These are phyloP conservation scores for Takashimella tepidaria DNA, from an alignment of 1,284 basidiomycete genomes.

Conservation along the genomic window DNA sequence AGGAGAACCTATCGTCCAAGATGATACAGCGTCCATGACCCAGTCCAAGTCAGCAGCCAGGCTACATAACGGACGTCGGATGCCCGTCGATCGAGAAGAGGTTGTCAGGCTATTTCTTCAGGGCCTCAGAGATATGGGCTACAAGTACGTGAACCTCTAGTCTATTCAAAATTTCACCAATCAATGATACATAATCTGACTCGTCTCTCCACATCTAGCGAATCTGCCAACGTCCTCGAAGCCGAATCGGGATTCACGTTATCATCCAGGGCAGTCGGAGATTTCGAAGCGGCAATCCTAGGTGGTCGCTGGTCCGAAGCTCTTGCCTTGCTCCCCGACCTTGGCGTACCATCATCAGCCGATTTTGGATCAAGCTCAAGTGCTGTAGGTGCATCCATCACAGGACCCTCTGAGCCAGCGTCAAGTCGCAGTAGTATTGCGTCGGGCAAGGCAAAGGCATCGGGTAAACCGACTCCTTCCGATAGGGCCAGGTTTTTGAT, in stretches of 20 bases:
- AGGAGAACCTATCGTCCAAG: constrained; percentile 11
- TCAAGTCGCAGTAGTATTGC: constrained; percentile 29
- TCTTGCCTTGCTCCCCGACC: constrained; percentile 61
- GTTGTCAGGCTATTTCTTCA: constrained; percentile 87
- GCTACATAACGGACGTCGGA: constrained; percentile 25
- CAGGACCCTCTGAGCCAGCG: constrained; percentile 3
- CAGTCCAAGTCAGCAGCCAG: constrained; percentile 4
- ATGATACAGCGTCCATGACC: constrained; percentile 3
- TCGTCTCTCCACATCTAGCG: constrained; percentile 51
- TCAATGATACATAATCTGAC: not conserved
- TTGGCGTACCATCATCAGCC: constrained; percentile 54
- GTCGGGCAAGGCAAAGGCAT: constrained; percentile 25
- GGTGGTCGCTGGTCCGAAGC: constrained; percentile 80
- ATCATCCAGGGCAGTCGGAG: constrained; percentile 70
- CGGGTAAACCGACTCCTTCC: constrained; percentile 16
- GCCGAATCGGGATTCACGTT: constrained; percentile 87
- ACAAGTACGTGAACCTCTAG: constrained; percentile 79
- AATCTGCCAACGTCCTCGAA: constrained; percentile 80
- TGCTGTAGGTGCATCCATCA: constrained; percentile 7
- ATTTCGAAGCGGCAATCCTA: constrained; percentile 76
- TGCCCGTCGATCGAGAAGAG: constrained; percentile 73
- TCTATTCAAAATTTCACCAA: no score
- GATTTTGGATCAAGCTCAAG: no score
- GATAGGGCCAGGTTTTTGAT: constrained; percentile 82
- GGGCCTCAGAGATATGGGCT: constrained; percentile 85